These are phyloP conservation scores for Phoenix roebelenii DNA, from an alignment of 176 grass and related monocot genomes.

Conservation along the genomic window DNA sequence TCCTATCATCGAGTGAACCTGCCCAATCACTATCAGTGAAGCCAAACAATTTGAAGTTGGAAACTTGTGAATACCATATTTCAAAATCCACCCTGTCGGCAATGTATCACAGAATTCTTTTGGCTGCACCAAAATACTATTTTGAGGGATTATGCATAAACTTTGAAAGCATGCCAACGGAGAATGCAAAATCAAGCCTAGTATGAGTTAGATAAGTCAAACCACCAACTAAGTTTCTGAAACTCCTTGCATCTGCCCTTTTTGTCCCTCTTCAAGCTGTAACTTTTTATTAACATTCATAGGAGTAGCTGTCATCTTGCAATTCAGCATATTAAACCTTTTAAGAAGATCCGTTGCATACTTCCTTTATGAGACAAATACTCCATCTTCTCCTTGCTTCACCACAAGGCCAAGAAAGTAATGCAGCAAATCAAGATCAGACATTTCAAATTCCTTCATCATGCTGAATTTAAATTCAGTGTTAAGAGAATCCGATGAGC, in stretches of 20 bases:
- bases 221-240: neutral
- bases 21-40: no score
- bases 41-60: no score
- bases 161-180: no score
- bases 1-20: no score
- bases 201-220: slow-evolving; percentile 16
- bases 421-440: neutral
- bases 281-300: neutral
- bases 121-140: neutral
- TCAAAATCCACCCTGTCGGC: no score
- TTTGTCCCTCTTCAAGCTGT: neutral
- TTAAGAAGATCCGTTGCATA: neutral
- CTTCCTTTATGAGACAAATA: neutral
- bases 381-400: neutral
- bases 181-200: neutral
- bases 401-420: neutral
- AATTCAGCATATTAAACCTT: neutral
- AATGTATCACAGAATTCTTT: neutral
- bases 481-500: no score
- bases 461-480: neutral
- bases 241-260: neutral
- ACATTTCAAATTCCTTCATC: neutral
- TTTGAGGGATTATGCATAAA: neutral
- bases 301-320: neutral
- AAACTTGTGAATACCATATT: no score